Evolutionary conservation across 176 grass and related monocot species (phyloP), one percentile per base, ranked within the genome.

Genomic region (Bromus sterilis): DNA sequence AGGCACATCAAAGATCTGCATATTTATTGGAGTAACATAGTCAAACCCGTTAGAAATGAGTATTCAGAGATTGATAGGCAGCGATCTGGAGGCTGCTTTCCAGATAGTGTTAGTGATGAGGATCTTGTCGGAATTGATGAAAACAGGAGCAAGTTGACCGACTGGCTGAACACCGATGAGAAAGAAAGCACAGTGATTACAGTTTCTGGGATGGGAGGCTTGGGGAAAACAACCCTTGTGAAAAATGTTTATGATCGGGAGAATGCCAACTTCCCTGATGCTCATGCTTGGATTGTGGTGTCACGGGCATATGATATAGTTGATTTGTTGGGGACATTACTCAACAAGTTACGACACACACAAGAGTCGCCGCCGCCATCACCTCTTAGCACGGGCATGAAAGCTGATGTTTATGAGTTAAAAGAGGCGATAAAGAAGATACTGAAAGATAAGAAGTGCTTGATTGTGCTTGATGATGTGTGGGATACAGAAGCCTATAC

Each of bases 211-310:
- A 88, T 90, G 91, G 91, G 88, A 2, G 91, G 88, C 56, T 61
- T 88, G 9, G 91, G 91, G 3, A 94, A 94, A 73, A 91, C 88
- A 11, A 91, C 91, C 59, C 77, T 94, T 18, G 88, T 88, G 21
- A 59, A 68, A 18, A 77, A 81, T 72, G 82, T 91, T 23, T 94
- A 77, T 39, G 87, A 80, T 20, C 41, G 60, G 21, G 40, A 56
- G 24, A 88, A 66, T 62, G 78, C 71, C n/a, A 61, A 61, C 58
- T 61, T 61, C 58, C 58, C 60, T 63, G 29, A 61, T 16, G 28
- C 29, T 2, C 13, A 32, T 63, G 60, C 60, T 32, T 63, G 60
- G 60, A 33, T 64, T 16, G 60, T 64, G 60, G 60, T 64, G 15
- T 64, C 60, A 20, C 15, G 8, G 30, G 31, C 15, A 33, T 64